phyloP scores from a whole-genome alignment of 2,329 filamentous ascomycete genomes.

The Camillea tinctor region DNA sequence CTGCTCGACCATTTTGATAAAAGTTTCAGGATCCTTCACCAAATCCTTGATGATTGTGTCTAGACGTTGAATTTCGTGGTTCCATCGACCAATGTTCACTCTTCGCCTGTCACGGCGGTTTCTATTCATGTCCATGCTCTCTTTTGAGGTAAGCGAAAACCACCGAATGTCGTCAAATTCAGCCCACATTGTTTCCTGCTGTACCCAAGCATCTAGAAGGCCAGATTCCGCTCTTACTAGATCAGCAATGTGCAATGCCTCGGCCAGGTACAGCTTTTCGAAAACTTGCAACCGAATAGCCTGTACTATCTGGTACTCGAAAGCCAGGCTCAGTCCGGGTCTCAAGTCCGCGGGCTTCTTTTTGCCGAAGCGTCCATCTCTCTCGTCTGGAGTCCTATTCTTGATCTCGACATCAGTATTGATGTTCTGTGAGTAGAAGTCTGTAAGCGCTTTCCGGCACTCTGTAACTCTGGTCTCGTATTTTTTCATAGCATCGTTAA shows the following conservation, averaged over 20 bases:
- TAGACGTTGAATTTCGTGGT: not conserved
- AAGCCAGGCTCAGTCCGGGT: not conserved
- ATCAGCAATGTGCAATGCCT: not conserved
- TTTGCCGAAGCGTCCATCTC: not conserved
- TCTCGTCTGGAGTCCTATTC: not conserved
- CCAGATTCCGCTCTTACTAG: not conserved
- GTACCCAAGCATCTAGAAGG: not conserved
- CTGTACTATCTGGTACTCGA: not conserved
- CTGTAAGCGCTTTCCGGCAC: no score
- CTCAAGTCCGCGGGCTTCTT: not conserved
- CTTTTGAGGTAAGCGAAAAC: not conserved
- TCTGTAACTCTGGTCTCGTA: not conserved
- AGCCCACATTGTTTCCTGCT: constrained; percentile 7
- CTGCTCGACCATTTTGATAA: no score
- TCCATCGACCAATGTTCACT: not conserved
- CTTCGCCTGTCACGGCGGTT: not conserved
- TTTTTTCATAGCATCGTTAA: not conserved
- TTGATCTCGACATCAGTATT: not conserved
- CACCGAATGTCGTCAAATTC: constrained; percentile 10
- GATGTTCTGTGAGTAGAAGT: not conserved
- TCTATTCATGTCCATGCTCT: not conserved
- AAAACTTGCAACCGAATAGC: not conserved
- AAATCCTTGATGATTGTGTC: no score
- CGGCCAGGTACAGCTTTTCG: not conserved
- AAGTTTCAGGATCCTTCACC: no score